Percentiles rank a stretch among this genome's conserved stretches.
Conservation (phyloP, 1,284 basidiomycete species). For the Quambalaria eucalypti region DNA sequence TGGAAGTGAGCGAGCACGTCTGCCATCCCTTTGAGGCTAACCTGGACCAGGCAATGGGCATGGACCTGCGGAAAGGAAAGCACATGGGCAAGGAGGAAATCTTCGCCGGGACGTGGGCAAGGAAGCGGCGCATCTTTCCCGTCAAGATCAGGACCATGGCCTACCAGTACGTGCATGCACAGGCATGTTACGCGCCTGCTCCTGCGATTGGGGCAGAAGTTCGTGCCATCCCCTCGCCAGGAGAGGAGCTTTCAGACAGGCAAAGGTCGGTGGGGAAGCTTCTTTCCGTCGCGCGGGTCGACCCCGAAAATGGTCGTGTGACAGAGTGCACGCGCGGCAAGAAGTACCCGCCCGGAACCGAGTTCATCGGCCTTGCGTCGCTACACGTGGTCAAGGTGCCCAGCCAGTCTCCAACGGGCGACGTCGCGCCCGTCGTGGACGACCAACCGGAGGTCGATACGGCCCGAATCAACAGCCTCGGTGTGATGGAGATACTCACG, state of each 20-base stretch:
- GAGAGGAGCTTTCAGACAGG: neutral
- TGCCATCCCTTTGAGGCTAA: slow-evolving; percentile 89
- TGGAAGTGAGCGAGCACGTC: slow-evolving; percentile 66
- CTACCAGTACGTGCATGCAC: neutral
- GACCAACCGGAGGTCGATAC: no score
- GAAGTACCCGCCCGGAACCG: no score
- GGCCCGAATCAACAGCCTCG: no score
- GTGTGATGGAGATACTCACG: neutral
- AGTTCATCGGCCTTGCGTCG: neutral
- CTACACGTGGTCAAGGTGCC: neutral
- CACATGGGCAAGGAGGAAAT: slow-evolving; percentile 97
- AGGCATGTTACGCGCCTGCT: neutral
- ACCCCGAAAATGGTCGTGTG: no score
- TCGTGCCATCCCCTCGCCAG: neutral
- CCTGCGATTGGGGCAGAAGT: neutral
- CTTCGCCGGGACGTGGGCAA: slow-evolving; percentile 82
- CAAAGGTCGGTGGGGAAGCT: neutral
- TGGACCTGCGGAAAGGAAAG: slow-evolving; percentile 95
- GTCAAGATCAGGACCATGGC: slow-evolving; percentile 48
- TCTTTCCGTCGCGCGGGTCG: neutral
- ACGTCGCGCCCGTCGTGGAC: no score
- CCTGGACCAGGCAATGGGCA: slow-evolving; percentile 85
- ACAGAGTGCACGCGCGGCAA: no score
- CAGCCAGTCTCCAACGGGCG: neutral
- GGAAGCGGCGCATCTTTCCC: slow-evolving; percentile 83